phyloP scores from a whole-genome alignment of 1,139 yeast genomes.

The Debaryomycetaceae sp. region DNA sequence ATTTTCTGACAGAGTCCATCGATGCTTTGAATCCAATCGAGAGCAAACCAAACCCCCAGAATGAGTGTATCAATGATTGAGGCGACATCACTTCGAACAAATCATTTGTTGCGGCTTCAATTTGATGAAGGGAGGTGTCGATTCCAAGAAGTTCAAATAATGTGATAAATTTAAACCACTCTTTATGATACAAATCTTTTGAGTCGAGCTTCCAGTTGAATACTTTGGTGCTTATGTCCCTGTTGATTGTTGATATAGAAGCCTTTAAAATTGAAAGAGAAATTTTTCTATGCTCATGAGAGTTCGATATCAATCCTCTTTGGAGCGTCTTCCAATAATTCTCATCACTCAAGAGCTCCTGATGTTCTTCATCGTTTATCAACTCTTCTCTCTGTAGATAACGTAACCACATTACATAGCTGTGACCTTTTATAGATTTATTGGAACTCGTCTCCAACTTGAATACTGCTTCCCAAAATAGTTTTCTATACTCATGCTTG shows the following conservation, averaged over 20 bases:
- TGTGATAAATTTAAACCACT: constrained; percentile 74
- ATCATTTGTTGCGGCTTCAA: constrained; percentile 73
- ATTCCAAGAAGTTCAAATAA: constrained; percentile 77
- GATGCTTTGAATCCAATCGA: constrained; percentile 76
- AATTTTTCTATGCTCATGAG: constrained; percentile 72
- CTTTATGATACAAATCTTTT: constrained; percentile 31
- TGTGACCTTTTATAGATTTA: constrained; percentile 37
- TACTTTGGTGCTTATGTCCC: constrained; percentile 35
- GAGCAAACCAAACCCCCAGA: constrained; percentile 72
- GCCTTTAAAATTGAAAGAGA: constrained; percentile 65
- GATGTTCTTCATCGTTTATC: constrained; percentile 20
- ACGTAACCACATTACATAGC: constrained; percentile 55
- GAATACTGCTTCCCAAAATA: constrained; percentile 47
- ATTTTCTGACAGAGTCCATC: constrained; percentile 75
- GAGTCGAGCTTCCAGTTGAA: constrained; percentile 46
- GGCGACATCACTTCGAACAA: constrained; percentile 55
- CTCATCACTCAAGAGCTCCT: constrained; percentile 28
- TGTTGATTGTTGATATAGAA: constrained; percentile 48
- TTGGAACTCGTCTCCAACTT: constrained; percentile 24
- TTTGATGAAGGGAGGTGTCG: constrained; percentile 84
- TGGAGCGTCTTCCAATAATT: constrained; percentile 63
- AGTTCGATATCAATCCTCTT: constrained; percentile 49
- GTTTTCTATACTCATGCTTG: constrained; percentile 14
- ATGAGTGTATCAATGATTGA: constrained; percentile 50
- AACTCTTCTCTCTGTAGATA: constrained; percentile 27